Conservation (phyloP, 352 stramenopile genomes). For the Globisporangium camurandrum region DNA sequence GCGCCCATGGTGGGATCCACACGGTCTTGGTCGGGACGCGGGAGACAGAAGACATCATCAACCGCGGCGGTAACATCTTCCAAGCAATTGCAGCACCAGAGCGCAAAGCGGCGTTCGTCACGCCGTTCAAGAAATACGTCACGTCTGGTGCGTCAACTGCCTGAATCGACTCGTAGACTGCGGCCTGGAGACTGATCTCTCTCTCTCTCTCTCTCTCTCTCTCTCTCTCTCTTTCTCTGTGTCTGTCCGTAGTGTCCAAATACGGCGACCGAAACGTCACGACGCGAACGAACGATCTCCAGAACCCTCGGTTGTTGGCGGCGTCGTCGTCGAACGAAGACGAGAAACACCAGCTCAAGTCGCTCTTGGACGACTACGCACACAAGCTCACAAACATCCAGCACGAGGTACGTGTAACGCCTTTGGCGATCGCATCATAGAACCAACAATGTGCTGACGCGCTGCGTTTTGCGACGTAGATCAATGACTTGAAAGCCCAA, state of each 20-base stretch:
- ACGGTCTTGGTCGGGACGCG: constrained; percentile 71
- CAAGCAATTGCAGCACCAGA: constrained; percentile 36
- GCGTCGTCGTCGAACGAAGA: constrained; percentile 75
- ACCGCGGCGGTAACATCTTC: constrained; percentile 62
- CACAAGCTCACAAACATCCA: constrained; percentile 35
- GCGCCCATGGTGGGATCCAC: constrained; percentile 60
- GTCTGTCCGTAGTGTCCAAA: constrained; percentile 44
- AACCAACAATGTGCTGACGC: too few relatives aligned
- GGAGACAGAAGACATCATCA: constrained; percentile 73
- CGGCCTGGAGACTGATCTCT: not conserved
- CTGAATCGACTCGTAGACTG: not conserved
- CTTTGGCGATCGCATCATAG: too few relatives aligned
- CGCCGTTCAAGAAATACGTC: constrained; percentile 83
- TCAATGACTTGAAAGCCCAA: constrained; percentile 50
- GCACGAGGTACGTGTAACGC: constrained; percentile 47
- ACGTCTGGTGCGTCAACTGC: constrained; percentile 37
- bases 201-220: not conserved
- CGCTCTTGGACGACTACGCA: constrained; percentile 33
- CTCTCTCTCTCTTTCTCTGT: not conserved
- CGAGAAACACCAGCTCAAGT: constrained; percentile 56
- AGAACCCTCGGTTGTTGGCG: constrained; percentile 55
- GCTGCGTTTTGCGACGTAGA: too few relatives aligned
- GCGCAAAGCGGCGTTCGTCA: constrained; percentile 70
- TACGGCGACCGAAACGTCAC: constrained; percentile 79
- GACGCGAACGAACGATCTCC: constrained; percentile 78